Evolutionary conservation across 192 early-diverging fungal genomes (phyloP).

Genomic region (Entomortierella parvispora): DNA sequence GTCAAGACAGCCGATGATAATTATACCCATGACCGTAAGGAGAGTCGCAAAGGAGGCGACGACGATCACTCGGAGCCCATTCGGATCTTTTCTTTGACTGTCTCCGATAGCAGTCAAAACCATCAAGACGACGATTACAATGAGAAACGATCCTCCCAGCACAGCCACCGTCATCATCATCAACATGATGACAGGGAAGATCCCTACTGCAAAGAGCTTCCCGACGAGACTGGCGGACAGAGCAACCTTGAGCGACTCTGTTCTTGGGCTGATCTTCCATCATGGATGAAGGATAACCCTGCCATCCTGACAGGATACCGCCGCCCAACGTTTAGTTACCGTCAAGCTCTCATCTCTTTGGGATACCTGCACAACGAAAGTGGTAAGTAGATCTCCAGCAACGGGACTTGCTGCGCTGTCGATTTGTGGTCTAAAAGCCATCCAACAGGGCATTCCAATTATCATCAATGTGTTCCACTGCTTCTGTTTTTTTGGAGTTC

Average conservation of each 20-base stretch:
- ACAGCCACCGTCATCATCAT: neutral
- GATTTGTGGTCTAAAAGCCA: no score
- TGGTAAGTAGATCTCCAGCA: no score
- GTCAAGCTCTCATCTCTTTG: constrained; percentile 19
- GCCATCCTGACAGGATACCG: constrained; percentile 41
- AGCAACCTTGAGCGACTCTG: constrained; percentile 10
- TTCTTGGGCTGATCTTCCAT: constrained; percentile 39
- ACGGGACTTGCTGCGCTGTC: no score
- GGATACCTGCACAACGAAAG: constrained; percentile 44
- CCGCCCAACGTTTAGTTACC: constrained; percentile 31
- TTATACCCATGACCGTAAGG: constrained; percentile 3
- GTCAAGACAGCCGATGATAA: constrained; percentile 1
- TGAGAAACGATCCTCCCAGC: constrained; percentile 1
- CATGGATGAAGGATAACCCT: constrained; percentile 50
- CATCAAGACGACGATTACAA: neutral
- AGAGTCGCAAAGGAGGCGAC: neutral
- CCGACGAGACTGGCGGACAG: constrained; percentile 5
- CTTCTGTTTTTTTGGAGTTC: no score
- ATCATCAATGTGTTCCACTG: no score
- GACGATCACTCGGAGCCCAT: constrained; percentile 10
- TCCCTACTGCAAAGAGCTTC: neutral
- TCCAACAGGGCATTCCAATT: no score
- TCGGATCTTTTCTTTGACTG: constrained; percentile 6
- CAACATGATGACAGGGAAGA: constrained; percentile 12
- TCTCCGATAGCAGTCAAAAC: neutral